These are phyloP conservation scores for Gracilaria caudata DNA, from an alignment of 23 red algal species.

Conservation along the genomic window DNA sequence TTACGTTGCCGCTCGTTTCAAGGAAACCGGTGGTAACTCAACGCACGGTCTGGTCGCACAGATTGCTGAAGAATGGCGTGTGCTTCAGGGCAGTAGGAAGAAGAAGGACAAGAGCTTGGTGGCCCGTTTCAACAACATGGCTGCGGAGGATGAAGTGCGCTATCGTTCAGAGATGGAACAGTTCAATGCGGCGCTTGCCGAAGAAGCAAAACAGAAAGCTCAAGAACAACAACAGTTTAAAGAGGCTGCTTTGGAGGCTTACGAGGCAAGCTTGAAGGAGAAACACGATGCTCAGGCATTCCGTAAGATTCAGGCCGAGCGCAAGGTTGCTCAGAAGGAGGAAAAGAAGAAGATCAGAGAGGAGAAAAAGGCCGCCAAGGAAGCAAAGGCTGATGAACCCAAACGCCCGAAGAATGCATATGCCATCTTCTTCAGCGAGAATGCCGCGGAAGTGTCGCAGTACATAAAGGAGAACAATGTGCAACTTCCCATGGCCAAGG, in stretches of 20 bases:
- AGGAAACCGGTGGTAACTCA: constrained; percentile 9
- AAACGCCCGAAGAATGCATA: constrained; percentile 56
- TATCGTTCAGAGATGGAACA: constrained; percentile 17
- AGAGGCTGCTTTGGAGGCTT: constrained; percentile 25
- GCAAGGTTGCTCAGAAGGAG: constrained; percentile 17
- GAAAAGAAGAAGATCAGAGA: constrained; percentile 1
- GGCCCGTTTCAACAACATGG: constrained; percentile 21
- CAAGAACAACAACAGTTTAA: constrained; percentile 20
- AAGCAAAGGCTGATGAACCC: background rate
- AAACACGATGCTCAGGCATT: constrained; percentile 15
- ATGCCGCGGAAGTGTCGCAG: constrained; percentile 1
- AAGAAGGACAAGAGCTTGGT: constrained; percentile 35
- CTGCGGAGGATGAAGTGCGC: constrained; percentile 13
- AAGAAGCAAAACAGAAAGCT: background rate
- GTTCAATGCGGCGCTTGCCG: constrained; percentile 11
- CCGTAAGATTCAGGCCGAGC: constrained; percentile 10
- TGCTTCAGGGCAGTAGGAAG: constrained; percentile 38
- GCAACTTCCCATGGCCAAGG: constrained; percentile 10
- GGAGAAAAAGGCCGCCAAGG: constrained; percentile 64
- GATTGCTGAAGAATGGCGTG: constrained; percentile 30
- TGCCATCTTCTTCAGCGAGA: constrained; percentile 43
- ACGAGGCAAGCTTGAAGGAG: constrained; percentile 2
- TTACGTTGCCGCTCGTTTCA: constrained; percentile 17
- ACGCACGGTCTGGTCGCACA: background rate
- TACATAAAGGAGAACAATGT: constrained; percentile 21